Evolutionary conservation across 345 rosid genomes (phyloP).

Genomic region (Hibiscus tridactylites): DNA sequence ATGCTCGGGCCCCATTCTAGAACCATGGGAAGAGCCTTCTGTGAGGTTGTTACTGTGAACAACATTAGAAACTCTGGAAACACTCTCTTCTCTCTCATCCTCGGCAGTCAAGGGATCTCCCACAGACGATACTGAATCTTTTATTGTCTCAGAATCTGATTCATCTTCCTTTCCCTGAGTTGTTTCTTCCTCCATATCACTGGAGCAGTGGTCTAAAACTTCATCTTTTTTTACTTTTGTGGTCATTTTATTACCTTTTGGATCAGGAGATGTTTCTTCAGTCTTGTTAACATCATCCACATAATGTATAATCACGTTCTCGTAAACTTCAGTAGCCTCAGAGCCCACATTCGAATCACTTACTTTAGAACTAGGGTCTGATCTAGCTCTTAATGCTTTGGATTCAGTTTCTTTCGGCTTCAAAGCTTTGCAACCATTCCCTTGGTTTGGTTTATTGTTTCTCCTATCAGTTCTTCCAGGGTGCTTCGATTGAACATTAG

Average conservation of each 20-base stretch:
- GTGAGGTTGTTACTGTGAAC: slow-evolving; percentile 15
- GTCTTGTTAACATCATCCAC: slow-evolving; percentile 51
- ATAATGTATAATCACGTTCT: slow-evolving; percentile 49
- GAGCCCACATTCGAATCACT: slow-evolving; percentile 54
- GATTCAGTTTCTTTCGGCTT: slow-evolving; percentile 37
- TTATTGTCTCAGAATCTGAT: slow-evolving; percentile 46
- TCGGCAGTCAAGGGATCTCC: slow-evolving; percentile 35
- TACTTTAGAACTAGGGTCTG: slow-evolving; percentile 29
- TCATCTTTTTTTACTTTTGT: slow-evolving; percentile 23
- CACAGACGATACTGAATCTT: slow-evolving; percentile 51
- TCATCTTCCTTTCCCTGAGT: slow-evolving; percentile 39
- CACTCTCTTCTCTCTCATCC: slow-evolving; percentile 44
- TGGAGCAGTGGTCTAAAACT: slow-evolving; percentile 26
- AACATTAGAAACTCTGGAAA: slow-evolving; percentile 23
- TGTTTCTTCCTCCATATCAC: slow-evolving; percentile 36
- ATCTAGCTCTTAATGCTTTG: slow-evolving; percentile 33
- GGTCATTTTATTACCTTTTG: slow-evolving; percentile 15
- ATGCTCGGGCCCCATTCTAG: slow-evolving; percentile 19
- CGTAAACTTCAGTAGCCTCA: slow-evolving; percentile 51
- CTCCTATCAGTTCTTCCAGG: slow-evolving; percentile 40
- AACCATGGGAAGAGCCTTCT: slow-evolving; percentile 17
- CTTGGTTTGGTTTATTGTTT: slow-evolving; percentile 40
- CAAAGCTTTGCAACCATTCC: slow-evolving; percentile 30
- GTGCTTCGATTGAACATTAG: slow-evolving; percentile 45
- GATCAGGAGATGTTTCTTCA: slow-evolving; percentile 26